Evolutionary conservation across 192 early-diverging fungal genomes (phyloP).

Genomic region (Spizellomyces sp.): DNA sequence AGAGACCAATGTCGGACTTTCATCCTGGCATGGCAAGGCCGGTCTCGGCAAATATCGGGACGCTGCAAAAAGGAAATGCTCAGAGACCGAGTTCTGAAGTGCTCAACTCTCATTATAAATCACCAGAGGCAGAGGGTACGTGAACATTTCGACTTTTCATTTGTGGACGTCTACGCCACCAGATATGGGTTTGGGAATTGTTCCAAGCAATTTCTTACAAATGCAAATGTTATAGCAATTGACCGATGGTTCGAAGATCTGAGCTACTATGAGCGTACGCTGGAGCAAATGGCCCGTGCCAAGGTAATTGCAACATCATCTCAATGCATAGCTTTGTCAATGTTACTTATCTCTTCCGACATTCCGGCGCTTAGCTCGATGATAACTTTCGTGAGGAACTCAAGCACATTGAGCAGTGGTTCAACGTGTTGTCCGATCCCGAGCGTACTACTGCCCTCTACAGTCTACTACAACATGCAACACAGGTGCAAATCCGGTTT

Average conservation of each 20-base stretch:
- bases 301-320: constrained; percentile 20
- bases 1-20: constrained; percentile 18
- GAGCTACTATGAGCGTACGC: constrained; percentile 85
- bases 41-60: constrained; percentile 17
- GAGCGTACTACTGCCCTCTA: constrained; percentile 94
- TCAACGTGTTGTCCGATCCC: constrained; percentile 82
- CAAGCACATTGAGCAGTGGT: constrained; percentile 93
- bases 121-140: constrained; percentile 47
- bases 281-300: constrained; percentile 83
- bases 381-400: constrained; percentile 88
- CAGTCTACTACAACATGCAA: constrained; percentile 86
- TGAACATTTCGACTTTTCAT: constrained; percentile 13
- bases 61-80: constrained; percentile 15
- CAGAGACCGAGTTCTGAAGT: constrained; percentile 45
- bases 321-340: not conserved
- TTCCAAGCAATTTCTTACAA: not conserved
- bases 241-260: constrained; percentile 92
- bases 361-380: constrained; percentile 53
- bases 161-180: not conserved
- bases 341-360: constrained; percentile 1
- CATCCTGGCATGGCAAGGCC: constrained; percentile 22
- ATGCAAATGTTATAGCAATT: constrained; percentile 51
- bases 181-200: not conserved
- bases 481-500: constrained; percentile 90
- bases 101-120: constrained; percentile 43